Evolutionary conservation across 371 early-diverging fungal species (phyloP).

Genomic region (Capniomyces stellatus): DNA sequence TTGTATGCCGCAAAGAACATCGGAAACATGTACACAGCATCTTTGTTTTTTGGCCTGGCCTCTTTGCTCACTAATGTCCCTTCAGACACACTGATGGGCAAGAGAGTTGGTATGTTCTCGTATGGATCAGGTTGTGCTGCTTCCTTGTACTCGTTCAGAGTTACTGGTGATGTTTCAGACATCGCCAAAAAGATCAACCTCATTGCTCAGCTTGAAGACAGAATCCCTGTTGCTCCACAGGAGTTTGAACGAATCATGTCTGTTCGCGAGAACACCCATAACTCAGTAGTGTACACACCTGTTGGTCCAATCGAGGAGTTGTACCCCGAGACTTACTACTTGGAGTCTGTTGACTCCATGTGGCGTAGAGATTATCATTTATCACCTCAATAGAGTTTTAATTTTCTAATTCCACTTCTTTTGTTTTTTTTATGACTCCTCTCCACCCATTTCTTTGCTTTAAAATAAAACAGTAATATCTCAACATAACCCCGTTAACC

Average conservation of each 20-base stretch:
- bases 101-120: slow-evolving; percentile 81
- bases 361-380: slow-evolving; percentile 43
- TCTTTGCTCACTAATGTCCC: slow-evolving; percentile 61
- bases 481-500: too few relatives aligned
- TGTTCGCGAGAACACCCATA: slow-evolving; percentile 73
- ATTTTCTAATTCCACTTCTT: too few relatives aligned
- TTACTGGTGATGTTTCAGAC: slow-evolving; percentile 38
- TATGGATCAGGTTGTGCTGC: slow-evolving; percentile 95
- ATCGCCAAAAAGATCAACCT: slow-evolving; percentile 48
- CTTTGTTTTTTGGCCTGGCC: slow-evolving; percentile 76
- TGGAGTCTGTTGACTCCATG: slow-evolving; percentile 76
- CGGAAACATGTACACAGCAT: slow-evolving; percentile 95
- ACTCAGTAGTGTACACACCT: slow-evolving; percentile 62
- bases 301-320: slow-evolving; percentile 30
- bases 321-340: slow-evolving; percentile 58
- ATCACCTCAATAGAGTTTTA: background rate
- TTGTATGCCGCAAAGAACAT: slow-evolving; percentile 70
- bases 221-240: slow-evolving; percentile 53
- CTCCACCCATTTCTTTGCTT: background rate
- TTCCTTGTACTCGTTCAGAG: slow-evolving; percentile 80
- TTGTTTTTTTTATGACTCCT: too few relatives aligned
- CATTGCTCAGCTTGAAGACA: slow-evolving; percentile 45
- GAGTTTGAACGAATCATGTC: slow-evolving; percentile 68
- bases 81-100: slow-evolving; percentile 44
- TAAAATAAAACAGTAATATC: background rate